A percentile compares a stretch with the other conserved stretches of the same genome.
Evolutionary conservation across 495 filamentous ascomycete species (phyloP).

Genomic region (Daldinia caldariorum): DNA sequence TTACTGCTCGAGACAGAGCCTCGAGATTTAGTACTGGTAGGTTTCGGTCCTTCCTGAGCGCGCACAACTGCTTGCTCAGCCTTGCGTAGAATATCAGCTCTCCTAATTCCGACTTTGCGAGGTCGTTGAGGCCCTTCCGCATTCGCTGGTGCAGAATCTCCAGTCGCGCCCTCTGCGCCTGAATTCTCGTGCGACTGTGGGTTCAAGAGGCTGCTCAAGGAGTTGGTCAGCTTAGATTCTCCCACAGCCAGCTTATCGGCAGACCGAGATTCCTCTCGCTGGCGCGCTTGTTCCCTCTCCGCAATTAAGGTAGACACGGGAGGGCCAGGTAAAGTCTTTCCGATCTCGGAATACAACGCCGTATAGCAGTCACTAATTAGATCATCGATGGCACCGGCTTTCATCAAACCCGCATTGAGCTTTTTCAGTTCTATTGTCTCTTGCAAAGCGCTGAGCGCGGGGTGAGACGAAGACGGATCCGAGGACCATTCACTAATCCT

Average conservation of each 20-base stretch:
- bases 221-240: slow-evolving; percentile 40
- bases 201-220: slow-evolving; percentile 46
- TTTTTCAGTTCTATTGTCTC: slow-evolving; percentile 92
- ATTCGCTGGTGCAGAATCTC: slow-evolving; percentile 39
- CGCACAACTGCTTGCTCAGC: slow-evolving; percentile 60
- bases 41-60: slow-evolving; percentile 54
- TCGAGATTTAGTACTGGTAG: slow-evolving; percentile 49
- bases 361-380: slow-evolving; percentile 88
- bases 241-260: slow-evolving; percentile 22
- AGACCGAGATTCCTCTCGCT: slow-evolving; percentile 39
- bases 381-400: slow-evolving; percentile 85
- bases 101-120: slow-evolving; percentile 51
- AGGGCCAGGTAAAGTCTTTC: slow-evolving; percentile 50
- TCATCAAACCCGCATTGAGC: slow-evolving; percentile 85
- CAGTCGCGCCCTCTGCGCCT: slow-evolving; percentile 41
- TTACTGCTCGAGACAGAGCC: slow-evolving; percentile 56
- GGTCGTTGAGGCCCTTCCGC: slow-evolving; percentile 47
- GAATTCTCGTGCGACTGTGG: slow-evolving; percentile 46
- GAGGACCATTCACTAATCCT: slow-evolving; percentile 64
- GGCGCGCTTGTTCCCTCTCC: slow-evolving; percentile 45
- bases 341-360: slow-evolving; percentile 71
- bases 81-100: slow-evolving; percentile 60
- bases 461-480: slow-evolving; percentile 53
- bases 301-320: slow-evolving; percentile 42
- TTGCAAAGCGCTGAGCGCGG: slow-evolving; percentile 75